Conservation (phyloP, 2,329 filamentous ascomycete species). For the Alternaria sp. region DNA sequence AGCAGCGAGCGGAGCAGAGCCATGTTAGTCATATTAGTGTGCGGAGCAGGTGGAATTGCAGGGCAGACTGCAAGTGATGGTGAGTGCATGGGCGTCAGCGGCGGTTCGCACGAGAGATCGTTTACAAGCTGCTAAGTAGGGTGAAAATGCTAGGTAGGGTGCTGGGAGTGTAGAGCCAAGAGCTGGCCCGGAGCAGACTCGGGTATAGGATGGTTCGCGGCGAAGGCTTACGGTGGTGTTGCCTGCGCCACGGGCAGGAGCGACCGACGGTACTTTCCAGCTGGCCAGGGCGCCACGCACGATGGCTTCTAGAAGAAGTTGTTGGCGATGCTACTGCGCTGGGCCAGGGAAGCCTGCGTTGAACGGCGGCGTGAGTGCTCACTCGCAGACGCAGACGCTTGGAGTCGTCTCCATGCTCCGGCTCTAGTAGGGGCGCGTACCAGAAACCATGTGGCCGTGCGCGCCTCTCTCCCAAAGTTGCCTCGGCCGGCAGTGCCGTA, state of each 20-base stretch:
- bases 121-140: neutral
- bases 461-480: neutral
- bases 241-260: constrained; percentile 9
- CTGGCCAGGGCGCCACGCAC: neutral
- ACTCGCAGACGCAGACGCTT: neutral
- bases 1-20: neutral
- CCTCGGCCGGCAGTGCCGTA: constrained; percentile 12
- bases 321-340: constrained; percentile 1
- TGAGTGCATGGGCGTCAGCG: constrained; percentile 6
- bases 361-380: constrained; percentile 3
- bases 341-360: constrained; percentile 3
- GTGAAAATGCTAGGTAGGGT: neutral
- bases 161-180: neutral
- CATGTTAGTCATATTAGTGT: neutral
- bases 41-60: constrained; percentile 1
- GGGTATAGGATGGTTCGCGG: neutral
- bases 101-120: constrained; percentile 5
- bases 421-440: constrained; percentile 11
- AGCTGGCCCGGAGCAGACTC: neutral
- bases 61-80: neutral
- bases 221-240: neutral
- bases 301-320: constrained; percentile 12
- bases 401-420: constrained; percentile 3
- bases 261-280: constrained; percentile 3
- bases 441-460: constrained; percentile 17